Base-by-base conservation (phyloP, 2,329 filamentous ascomycete genomes). In the Ceratocystis ficicola region DNA sequence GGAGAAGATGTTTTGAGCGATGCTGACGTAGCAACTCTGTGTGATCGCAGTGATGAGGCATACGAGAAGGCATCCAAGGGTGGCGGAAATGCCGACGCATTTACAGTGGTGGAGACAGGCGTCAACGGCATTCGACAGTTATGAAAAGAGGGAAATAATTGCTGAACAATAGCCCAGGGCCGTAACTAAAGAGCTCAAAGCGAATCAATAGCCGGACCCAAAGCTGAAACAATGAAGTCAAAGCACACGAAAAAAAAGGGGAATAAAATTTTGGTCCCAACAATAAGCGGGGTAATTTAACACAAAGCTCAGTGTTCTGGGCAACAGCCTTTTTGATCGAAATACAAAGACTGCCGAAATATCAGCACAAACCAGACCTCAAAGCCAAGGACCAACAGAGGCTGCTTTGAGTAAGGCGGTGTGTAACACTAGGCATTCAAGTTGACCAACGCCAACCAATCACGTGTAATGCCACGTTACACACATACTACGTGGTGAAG, bases 51-150 rank as follows among this genome's bases (percentile, higher is more conserved):
- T 65, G 83, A 86, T 46, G 80, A 78, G 41, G 84, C 84, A 0
- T 87, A 86, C 69, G 83, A 82, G 48, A 81, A 83, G 65, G 92
- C 92, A 1, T 90, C 93, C 67, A 87, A 84, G 72, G 92, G 92
- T 0, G 75, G 89, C 62, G 90, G 90, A 70, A 82, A 86, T 70
- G 85, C 86, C 1, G 86, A 83, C 62, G 81, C 78, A 0, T 95
- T 91, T 73, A 83, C 83, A 72, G 86, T 91, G 63, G 88, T 96
- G 12, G 90, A 93, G 75, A 95, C 90, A n/a, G 80, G 77, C 1
- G 76, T 77, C 0, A 77, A 82, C 61, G 81, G 81, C 0, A 83
- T 85, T 52, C 57, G 61, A 32, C 41, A 65, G 3, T 32, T 63
- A 32, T 60, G 55, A 20, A 32, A 63, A 17, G 44, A 12, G 2